Evolutionary conservation across 768 basidiomycete genomes (phyloP).

Genomic region (Auricularia heimuer): DNA sequence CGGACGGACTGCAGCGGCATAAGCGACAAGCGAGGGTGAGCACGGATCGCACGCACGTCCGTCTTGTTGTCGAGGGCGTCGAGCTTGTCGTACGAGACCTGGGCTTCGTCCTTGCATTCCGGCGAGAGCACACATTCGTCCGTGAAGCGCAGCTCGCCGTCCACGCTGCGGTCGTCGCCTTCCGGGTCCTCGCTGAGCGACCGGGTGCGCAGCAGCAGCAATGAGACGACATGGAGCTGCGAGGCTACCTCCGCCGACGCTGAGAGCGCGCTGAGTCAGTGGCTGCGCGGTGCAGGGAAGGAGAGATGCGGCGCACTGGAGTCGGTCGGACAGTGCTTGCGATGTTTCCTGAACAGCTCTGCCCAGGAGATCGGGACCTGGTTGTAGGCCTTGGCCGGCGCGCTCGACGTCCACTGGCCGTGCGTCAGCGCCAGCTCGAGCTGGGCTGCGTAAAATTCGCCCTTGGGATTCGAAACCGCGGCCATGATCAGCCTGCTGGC

Average conservation of each 20-base stretch:
- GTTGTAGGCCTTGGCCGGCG: constrained; percentile 51
- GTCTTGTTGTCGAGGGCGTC: constrained; percentile 17
- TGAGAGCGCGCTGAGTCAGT: neutral
- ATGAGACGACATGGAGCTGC: constrained; percentile 53
- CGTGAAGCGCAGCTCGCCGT: constrained; percentile 35
- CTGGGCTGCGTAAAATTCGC: constrained; percentile 70
- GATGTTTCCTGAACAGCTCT: constrained; percentile 75
- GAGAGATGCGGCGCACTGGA: constrained; percentile 37
- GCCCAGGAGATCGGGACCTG: constrained; percentile 55
- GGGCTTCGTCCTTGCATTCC: constrained; percentile 50
- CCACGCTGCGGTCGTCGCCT: constrained; percentile 32
- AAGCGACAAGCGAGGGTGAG: neutral
- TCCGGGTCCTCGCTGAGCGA: constrained; percentile 28
- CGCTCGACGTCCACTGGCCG: constrained; percentile 57
- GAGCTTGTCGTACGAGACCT: constrained; percentile 41
- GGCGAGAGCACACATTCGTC: constrained; percentile 48
- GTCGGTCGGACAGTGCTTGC: constrained; percentile 61
- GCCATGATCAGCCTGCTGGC: neutral
- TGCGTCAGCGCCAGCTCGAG: constrained; percentile 60
- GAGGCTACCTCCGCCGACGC: constrained; percentile 45
- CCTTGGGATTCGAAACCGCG: constrained; percentile 34
- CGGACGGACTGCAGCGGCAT: neutral
- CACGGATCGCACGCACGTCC: neutral
- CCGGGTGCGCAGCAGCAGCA: constrained; percentile 29
- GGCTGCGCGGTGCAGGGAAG: neutral